These are phyloP conservation scores for Naganishia kalamii DNA, from an alignment of 768 basidiomycete genomes.

Conservation along the genomic window DNA sequence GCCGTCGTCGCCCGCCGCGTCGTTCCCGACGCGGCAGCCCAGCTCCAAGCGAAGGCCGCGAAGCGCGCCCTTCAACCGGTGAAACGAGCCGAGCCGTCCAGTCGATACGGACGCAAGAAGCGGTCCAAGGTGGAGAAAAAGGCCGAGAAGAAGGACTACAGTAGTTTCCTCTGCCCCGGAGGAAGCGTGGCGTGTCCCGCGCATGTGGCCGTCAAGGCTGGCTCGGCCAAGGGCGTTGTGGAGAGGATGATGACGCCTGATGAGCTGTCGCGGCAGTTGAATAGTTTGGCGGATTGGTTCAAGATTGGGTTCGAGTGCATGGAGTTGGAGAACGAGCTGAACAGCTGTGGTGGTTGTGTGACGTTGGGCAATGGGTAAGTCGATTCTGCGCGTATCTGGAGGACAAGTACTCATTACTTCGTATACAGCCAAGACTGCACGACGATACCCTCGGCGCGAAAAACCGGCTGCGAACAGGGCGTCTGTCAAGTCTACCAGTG, in stretches of 20 bases:
- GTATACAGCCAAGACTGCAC: slow-evolving; percentile 41
- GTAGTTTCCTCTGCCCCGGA: slow-evolving; percentile 46
- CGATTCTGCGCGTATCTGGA: too few relatives aligned
- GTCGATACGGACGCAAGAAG: slow-evolving; percentile 16
- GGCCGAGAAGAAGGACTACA: slow-evolving; percentile 44
- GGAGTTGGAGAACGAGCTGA: slow-evolving; percentile 43
- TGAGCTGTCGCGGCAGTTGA: slow-evolving; percentile 31
- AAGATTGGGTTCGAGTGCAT: slow-evolving; percentile 47
- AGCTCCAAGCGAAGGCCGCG: slow-evolving; percentile 19
- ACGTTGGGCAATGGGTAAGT: slow-evolving; percentile 30
- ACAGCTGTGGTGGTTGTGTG: slow-evolving; percentile 46
- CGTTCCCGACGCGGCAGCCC: slow-evolving; percentile 1
- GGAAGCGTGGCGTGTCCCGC: slow-evolving; percentile 26
- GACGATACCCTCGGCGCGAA: slow-evolving; percentile 34
- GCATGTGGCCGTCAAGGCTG: slow-evolving; percentile 23
- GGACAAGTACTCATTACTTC: background rate
- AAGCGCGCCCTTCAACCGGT: slow-evolving; percentile 17
- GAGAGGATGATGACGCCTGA: slow-evolving; percentile 19
- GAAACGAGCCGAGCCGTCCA: slow-evolving; percentile 20
- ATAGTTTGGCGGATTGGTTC: slow-evolving; percentile 45
- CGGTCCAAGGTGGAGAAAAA: slow-evolving; percentile 23
- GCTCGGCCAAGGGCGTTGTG: slow-evolving; percentile 25
- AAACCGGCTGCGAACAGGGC: slow-evolving; percentile 40
- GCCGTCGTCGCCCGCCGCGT: background rate
- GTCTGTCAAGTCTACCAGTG: slow-evolving; percentile 41